phyloP scores from a whole-genome alignment of 1,284 basidiomycete species.

The Taiwanofungus camphoratus region DNA sequence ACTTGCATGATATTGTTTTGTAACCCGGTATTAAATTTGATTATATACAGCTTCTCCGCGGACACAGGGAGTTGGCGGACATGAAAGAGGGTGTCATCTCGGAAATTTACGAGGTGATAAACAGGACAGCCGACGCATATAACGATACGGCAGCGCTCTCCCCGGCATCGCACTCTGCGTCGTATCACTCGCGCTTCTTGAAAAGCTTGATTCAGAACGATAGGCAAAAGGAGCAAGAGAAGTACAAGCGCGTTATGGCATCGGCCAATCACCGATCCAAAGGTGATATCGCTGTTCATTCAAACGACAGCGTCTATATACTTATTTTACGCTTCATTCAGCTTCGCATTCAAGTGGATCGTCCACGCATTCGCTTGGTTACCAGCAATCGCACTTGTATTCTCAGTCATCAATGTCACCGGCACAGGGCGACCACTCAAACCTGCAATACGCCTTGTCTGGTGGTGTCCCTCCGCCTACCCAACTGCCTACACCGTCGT shows the following conservation, averaged over 20 bases:
- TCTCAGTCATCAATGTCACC: not conserved
- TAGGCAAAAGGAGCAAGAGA: slow-evolving; percentile 35
- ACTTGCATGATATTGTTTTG: slow-evolving; percentile 7
- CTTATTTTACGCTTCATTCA: not conserved
- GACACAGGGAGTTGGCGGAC: slow-evolving; percentile 46
- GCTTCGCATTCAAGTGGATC: not conserved
- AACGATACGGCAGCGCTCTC: slow-evolving; percentile 58
- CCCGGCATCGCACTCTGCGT: slow-evolving; percentile 49
- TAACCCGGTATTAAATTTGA: not conserved
- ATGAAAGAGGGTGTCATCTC: slow-evolving; percentile 50
- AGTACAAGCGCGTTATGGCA: slow-evolving; percentile 3
- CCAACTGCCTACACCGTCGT: not conserved
- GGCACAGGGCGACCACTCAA: slow-evolving; percentile 21
- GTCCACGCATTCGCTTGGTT: not conserved
- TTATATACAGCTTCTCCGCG: slow-evolving; percentile 55
- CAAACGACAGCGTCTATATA: not conserved
- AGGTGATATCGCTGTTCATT: not conserved
- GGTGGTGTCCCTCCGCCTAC: slow-evolving; percentile 30
- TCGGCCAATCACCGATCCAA: not conserved
- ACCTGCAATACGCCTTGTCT: slow-evolving; percentile 38
- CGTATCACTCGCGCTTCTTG: slow-evolving; percentile 72
- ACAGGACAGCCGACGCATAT: slow-evolving; percentile 68
- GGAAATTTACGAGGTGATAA: slow-evolving; percentile 60
- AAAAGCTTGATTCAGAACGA: slow-evolving; percentile 63
- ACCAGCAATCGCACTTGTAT: not conserved